Evolutionary conservation across 2,329 filamentous ascomycete genomes (phyloP).

Genomic region (Didymosphaeria variabile): DNA sequence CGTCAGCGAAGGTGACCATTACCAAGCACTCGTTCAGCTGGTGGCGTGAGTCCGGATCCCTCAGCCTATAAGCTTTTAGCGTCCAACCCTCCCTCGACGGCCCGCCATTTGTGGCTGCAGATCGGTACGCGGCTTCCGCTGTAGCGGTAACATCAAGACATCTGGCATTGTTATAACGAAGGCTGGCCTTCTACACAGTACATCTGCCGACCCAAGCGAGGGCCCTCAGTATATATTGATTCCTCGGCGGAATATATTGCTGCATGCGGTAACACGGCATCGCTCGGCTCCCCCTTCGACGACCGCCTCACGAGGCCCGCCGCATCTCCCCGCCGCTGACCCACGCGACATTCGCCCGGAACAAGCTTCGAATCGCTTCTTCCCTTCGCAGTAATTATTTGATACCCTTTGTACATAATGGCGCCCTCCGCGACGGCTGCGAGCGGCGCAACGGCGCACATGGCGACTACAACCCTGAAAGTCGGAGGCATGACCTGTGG

Average conservation of each 20-base stretch:
- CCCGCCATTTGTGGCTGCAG: conserved; percentile 15
- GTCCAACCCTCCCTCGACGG: conserved; percentile 7
- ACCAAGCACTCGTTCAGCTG: conserved; percentile 12
- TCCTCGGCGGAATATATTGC: conserved; percentile 13
- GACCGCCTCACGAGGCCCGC: conserved; percentile 26
- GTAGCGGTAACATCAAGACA: conserved; percentile 26
- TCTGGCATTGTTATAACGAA: conserved; percentile 36
- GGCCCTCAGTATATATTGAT: conserved; percentile 15
- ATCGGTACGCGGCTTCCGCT: conserved; percentile 17
- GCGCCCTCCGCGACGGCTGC: conserved; percentile 30
- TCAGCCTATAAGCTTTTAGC: conserved; percentile 6
- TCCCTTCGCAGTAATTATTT: conserved; percentile 12
- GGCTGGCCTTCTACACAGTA: conserved; percentile 46
- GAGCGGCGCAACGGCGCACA: conserved; percentile 57
- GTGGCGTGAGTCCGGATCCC: conserved; percentile 22
- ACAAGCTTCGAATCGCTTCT: conserved; percentile 11
- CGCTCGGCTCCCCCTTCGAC: conserved; percentile 20
- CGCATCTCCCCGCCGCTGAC: conserved; percentile 28
- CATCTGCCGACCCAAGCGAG: conserved; percentile 15
- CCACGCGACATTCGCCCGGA: conserved; percentile 15
- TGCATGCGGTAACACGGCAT: conserved; percentile 20
- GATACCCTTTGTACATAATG: conserved; percentile 30
- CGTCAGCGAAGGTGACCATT: conserved; percentile 9
- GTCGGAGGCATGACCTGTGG: conserved; percentile 91
- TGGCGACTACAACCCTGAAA: conserved; percentile 90